These are phyloP conservation scores for Bisporella sp. DNA, from an alignment of 2,329 filamentous ascomycete genomes.

Conservation along the genomic window DNA sequence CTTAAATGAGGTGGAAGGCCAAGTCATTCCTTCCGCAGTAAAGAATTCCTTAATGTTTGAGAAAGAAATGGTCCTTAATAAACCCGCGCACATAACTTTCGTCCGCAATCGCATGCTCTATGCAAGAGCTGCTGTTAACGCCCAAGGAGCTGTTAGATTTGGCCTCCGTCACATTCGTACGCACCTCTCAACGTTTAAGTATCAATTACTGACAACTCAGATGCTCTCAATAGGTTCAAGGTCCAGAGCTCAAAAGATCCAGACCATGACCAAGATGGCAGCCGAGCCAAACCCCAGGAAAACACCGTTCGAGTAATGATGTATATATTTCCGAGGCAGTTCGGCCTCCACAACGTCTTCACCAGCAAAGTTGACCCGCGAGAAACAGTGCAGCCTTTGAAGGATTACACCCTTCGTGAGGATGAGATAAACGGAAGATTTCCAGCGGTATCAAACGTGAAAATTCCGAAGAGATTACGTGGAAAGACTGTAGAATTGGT, in stretches of 20 bases:
- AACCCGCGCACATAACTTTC: slow-evolving; percentile 56
- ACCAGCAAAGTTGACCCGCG: slow-evolving; percentile 57
- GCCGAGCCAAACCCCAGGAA: slow-evolving; percentile 30
- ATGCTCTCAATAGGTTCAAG: slow-evolving; percentile 70
- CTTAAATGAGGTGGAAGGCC: slow-evolving; percentile 7
- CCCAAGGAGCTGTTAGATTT: slow-evolving; percentile 58
- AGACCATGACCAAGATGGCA: not conserved
- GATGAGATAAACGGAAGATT: slow-evolving; percentile 57
- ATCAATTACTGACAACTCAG: slow-evolving; percentile 37
- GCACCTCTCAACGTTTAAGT: slow-evolving; percentile 25
- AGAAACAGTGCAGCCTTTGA: slow-evolving; percentile 66
- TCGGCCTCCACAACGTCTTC: slow-evolving; percentile 88
- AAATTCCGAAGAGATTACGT: slow-evolving; percentile 61
- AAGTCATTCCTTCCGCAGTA: not conserved
- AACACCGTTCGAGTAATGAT: slow-evolving; percentile 71
- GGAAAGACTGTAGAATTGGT: slow-evolving; percentile 55
- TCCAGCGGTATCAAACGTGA: slow-evolving; percentile 17
- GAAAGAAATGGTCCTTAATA: slow-evolving; percentile 26
- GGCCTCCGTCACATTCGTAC: slow-evolving; percentile 77
- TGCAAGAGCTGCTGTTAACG: slow-evolving; percentile 64
- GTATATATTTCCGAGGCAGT: slow-evolving; percentile 90
- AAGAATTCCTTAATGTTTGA: not conserved
- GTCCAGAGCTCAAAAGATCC: slow-evolving; percentile 1
- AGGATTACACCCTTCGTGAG: slow-evolving; percentile 82
- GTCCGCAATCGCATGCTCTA: slow-evolving; percentile 84